Conservation (phyloP, 2,329 filamentous ascomycete genomes). For the Colletotrichum simmondsii region DNA sequence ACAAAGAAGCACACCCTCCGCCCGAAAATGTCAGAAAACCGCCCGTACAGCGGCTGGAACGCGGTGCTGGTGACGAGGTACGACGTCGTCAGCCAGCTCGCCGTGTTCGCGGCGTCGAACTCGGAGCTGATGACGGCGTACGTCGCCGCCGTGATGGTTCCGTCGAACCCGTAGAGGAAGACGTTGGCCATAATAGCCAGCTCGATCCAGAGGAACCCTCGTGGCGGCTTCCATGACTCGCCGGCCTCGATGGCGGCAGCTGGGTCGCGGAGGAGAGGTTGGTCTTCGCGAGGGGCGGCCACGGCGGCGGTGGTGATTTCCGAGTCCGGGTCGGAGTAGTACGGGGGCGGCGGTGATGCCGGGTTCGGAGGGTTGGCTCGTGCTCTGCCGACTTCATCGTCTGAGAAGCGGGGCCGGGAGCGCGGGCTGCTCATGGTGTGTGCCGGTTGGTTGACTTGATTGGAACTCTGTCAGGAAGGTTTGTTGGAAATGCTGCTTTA, state of each 20-base stretch:
- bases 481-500: not conserved
- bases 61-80: conserved; percentile 79
- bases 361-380: not conserved
- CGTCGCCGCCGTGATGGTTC: conserved; percentile 78
- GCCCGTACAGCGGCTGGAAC: conserved; percentile 78
- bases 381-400: conserved; percentile 18
- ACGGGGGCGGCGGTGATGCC: conserved; percentile 13
- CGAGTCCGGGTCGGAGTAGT: conserved; percentile 2
- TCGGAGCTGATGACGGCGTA: conserved; percentile 82
- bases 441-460: not conserved
- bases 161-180: conserved; percentile 75
- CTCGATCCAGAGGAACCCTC: conserved; percentile 68
- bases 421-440: not conserved
- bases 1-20: conserved; percentile 72
- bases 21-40: conserved; percentile 77
- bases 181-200: conserved; percentile 73
- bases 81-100: conserved; percentile 80
- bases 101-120: conserved; percentile 76
- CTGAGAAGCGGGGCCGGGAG: conserved; percentile 17
- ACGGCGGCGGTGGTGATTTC: not conserved
- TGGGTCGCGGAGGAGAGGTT: conserved; percentile 38
- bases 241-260: conserved; percentile 12
- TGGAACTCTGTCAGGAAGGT: not conserved
- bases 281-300: conserved; percentile 33
- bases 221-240: conserved; percentile 57